These are phyloP conservation scores for Zygnema circumcarinatum DNA, from an alignment of 139 green algal genomes.

Conservation along the genomic window DNA sequence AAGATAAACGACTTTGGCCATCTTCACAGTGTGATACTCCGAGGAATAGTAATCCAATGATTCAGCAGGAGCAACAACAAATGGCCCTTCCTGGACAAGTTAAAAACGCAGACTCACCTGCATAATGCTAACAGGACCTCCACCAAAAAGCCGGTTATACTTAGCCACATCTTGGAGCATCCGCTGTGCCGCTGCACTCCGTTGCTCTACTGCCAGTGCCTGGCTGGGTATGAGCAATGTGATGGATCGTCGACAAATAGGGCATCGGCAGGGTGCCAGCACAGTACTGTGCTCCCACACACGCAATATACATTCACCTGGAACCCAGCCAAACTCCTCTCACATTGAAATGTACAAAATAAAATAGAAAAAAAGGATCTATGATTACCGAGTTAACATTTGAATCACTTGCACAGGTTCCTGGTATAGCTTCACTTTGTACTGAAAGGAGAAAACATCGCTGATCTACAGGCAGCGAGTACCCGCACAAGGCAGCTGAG, in stretches of 20 bases:
- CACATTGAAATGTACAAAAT: neutral
- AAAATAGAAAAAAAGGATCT: neutral
- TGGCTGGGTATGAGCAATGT: conserved; percentile 48
- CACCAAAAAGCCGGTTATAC: conserved; percentile 58
- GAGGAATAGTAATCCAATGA: too few species aligned
- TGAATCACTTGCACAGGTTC: neutral
- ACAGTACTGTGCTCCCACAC: conserved; percentile 37
- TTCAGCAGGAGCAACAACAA: too few species aligned
- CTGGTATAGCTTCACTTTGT: neutral
- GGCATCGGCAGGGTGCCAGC: conserved; percentile 43
- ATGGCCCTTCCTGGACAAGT: too few species aligned
- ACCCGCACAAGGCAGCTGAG: too few species aligned
- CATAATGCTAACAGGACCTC: conserved; percentile 39
- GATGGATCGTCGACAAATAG: conserved; percentile 56
- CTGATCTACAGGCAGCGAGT: too few species aligned
- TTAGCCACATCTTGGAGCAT: conserved; percentile 33
- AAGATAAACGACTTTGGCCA: too few species aligned
- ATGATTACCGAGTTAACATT: neutral
- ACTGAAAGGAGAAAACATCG: neutral
- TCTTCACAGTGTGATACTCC: too few species aligned
- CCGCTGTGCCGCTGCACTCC: neutral
- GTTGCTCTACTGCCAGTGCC: neutral
- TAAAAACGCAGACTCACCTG: too few species aligned
- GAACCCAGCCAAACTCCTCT: neutral
- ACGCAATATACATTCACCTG: conserved; percentile 57